Evolutionary conservation across 805 yeast species (phyloP).

Genomic region (Kuraishia cidri): DNA sequence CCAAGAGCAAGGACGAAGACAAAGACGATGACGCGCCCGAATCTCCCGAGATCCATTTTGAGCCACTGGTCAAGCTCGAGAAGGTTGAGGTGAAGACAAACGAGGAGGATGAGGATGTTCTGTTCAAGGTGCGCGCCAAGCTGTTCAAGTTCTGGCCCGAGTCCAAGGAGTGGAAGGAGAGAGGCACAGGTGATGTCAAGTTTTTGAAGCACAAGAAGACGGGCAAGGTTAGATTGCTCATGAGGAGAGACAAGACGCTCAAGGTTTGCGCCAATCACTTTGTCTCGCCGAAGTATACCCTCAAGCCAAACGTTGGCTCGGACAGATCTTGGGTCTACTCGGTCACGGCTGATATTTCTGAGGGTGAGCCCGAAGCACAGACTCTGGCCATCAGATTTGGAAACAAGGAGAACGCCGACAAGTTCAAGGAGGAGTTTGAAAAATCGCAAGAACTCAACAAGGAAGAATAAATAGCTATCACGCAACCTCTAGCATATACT

Average conservation of each 20-base stretch:
- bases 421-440: conserved; percentile 88
- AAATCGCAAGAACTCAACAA: conserved; percentile 69
- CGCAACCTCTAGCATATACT: too few relatives aligned
- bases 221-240: conserved; percentile 79
- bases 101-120: conserved; percentile 82
- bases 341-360: conserved; percentile 90
- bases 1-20: conserved; percentile 19
- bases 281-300: conserved; percentile 70
- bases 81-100: conserved; percentile 94
- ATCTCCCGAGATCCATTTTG: conserved; percentile 85
- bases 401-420: conserved; percentile 86
- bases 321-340: conserved; percentile 98
- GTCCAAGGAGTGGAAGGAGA: conserved; percentile 94
- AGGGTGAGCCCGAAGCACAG: conserved; percentile 93
- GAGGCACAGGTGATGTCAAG: conserved; percentile 98
- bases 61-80: conserved; percentile 91
- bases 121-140: conserved; percentile 88
- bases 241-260: conserved; percentile 99
- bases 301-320: conserved; percentile 90
- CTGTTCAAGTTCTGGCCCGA: conserved; percentile 81
- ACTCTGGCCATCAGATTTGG: conserved; percentile 96
- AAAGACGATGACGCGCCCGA: conserved; percentile 57
- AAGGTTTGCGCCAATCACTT: conserved; percentile 97
- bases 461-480: too few relatives aligned
- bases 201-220: conserved; percentile 82